These are phyloP conservation scores for Cystobasidium slooffiae DNA, from an alignment of 1,284 basidiomycete species.

Conservation along the genomic window DNA sequence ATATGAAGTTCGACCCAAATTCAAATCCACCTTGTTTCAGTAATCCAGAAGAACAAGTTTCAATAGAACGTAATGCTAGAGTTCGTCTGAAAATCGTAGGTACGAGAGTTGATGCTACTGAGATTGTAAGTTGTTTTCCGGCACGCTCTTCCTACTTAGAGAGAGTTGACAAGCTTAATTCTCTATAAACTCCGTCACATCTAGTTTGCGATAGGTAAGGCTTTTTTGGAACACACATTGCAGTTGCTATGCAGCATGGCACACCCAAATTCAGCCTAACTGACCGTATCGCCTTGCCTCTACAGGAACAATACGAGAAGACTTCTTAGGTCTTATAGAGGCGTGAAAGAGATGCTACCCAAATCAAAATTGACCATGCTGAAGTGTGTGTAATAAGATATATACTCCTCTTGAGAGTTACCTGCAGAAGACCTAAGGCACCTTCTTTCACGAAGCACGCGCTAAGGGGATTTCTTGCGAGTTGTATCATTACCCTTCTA, in stretches of 20 bases:
- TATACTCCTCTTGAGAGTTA: constrained; percentile 2
- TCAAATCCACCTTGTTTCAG: constrained; percentile 80
- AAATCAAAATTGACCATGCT: neutral
- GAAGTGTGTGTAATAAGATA: neutral
- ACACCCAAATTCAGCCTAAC: neutral
- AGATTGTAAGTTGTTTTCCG: constrained; percentile 63
- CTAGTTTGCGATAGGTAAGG: constrained; percentile 41
- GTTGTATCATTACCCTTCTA: no score
- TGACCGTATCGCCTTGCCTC: neutral
- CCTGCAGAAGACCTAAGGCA: no score
- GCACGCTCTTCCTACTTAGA: neutral
- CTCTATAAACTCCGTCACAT: neutral
- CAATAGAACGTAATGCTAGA: constrained; percentile 87
- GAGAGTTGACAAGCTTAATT: neutral
- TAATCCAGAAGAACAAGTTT: constrained; percentile 39
- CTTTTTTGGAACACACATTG: no score
- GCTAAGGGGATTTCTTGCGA: no score
- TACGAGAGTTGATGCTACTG: constrained; percentile 93
- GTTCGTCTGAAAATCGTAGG: constrained; percentile 96
- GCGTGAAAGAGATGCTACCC: constrained; percentile 8
- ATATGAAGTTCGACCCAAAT: constrained; percentile 89
- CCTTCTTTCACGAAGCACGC: no score
- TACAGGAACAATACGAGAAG: constrained; percentile 43
- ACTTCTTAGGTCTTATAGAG: constrained; percentile 42
- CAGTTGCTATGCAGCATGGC: neutral